Evolutionary conservation across 148 eudicot species (phyloP), one percentile per base, ranked within the genome.

Genomic region (Fagopyrum homotropicum): DNA sequence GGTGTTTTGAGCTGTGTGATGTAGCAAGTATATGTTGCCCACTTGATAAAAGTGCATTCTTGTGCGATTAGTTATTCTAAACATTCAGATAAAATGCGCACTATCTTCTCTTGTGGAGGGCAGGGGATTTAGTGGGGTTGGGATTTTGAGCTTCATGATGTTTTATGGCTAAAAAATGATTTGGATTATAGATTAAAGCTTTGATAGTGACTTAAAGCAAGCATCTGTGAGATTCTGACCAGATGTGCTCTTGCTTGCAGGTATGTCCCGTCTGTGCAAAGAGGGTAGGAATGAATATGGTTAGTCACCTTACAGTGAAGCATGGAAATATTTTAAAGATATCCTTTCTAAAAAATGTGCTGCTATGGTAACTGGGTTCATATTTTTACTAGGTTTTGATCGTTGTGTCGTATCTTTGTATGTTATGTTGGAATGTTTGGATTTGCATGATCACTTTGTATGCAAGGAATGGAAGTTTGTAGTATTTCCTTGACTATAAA

Each of bases 241-340:
- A 48, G 26, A 74, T 54, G 77, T 70, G 49, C 30, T 44, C 71
- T 51, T 81, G 16, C 68, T 50, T 89, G 83, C 91, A 96, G 99
- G 88, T 85, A 45, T 92, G 98, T 80, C 98, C 99, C 46, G 80
- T 96, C 59, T 96, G 99, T 83, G 85, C 88, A 63, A 89, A 86
- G 81, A 90, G 86, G 81, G 91, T 89, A 45, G 98, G 97, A 49
- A 81, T 86, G 77, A 97, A 89, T 77, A 79, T 96, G 86, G 90
- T 96, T 77, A 87, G 88, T 82, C 98, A 96, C 77, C 72, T 92
- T 14, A 92, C 98, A 9, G 75, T 77, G 89, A 93, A 96, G 79
- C 99, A 96, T 76, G 91, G 84, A 64, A 92, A 84, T 81, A 84
- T 96, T 76, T 82, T 96, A 75, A 90, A 88, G 78, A 92, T 96